phyloP scores from a whole-genome alignment of 176 grass and related monocot genomes.

The Elaeis guineensis region DNA sequence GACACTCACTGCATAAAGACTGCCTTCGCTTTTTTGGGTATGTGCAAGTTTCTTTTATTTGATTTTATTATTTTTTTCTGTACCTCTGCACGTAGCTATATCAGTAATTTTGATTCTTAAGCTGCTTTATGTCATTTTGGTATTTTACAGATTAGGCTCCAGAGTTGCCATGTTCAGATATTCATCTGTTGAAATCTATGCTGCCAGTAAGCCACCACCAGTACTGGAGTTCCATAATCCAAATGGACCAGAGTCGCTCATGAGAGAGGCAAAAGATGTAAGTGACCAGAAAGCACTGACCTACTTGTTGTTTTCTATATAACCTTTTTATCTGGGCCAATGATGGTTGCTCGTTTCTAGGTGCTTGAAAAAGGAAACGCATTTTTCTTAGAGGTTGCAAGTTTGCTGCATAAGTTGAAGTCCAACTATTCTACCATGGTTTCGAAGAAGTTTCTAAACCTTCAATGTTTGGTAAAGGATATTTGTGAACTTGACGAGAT shows the following conservation, averaged over 20 bases:
- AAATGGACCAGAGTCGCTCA: constrained; percentile 40
- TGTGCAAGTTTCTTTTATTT: constrained; percentile 3
- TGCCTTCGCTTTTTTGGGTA: constrained; percentile 94
- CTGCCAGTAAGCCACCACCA: constrained; percentile 60
- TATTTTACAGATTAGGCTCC: constrained; percentile 64
- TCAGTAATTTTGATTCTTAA: not conserved
- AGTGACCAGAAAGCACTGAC: not conserved
- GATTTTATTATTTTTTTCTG: not conserved
- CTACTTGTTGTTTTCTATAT: not conserved
- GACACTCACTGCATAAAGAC: constrained; percentile 76
- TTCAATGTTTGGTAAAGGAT: constrained; percentile 31
- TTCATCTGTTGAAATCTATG: constrained; percentile 69
- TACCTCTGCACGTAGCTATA: too few relatives aligned
- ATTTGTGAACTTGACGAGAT: constrained; percentile 52
- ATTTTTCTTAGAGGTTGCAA: constrained; percentile 65
- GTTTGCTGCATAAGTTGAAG: constrained; percentile 36
- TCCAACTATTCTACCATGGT: constrained; percentile 19
- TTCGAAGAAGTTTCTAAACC: constrained; percentile 1
- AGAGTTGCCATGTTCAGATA: constrained; percentile 89
- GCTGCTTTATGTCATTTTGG: not conserved
- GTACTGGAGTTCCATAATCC: constrained; percentile 60
- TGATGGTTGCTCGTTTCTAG: constrained; percentile 34
- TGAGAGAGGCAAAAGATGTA: constrained; percentile 63
- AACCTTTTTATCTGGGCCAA: not conserved
- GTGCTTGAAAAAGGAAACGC: constrained; percentile 46